Conservation (phyloP, 164 flowering plant genomes). For the Protea cynaroides region DNA sequence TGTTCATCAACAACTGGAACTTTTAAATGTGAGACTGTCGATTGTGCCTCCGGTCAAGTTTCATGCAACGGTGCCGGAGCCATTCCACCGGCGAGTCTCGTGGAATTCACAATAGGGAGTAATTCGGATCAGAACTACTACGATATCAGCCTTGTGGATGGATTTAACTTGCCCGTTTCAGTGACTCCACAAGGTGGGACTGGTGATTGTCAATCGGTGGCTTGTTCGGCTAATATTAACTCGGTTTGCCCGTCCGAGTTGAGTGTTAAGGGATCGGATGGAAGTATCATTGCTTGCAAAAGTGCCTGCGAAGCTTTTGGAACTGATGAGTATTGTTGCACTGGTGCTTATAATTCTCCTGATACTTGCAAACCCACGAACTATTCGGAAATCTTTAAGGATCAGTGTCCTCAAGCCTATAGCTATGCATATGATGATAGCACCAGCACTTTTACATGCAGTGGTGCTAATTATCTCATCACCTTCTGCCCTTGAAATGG, state of each 20-base stretch:
- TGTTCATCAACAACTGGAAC: slow-evolving; percentile 22
- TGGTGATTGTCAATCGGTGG: slow-evolving; percentile 6
- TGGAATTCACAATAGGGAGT: slow-evolving; percentile 29
- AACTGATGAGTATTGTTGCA: slow-evolving; percentile 22
- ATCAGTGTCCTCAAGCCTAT: slow-evolving; percentile 26
- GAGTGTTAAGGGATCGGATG: slow-evolving; percentile 8
- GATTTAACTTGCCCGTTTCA: slow-evolving; percentile 19
- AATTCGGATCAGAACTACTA: slow-evolving; percentile 18
- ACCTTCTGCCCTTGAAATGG: slow-evolving; percentile 21
- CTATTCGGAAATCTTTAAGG: slow-evolving; percentile 24
- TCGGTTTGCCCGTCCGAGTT: slow-evolving; percentile 20
- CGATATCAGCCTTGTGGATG: slow-evolving; percentile 20
- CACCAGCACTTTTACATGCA: slow-evolving; percentile 26
- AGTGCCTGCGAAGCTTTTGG: slow-evolving; percentile 25
- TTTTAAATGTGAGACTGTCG: slow-evolving; percentile 26
- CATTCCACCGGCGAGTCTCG: slow-evolving; percentile 32
- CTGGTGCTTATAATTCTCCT: slow-evolving; percentile 9
- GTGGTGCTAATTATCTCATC: slow-evolving; percentile 19
- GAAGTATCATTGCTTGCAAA: slow-evolving; percentile 20
- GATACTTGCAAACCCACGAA: slow-evolving; percentile 20
- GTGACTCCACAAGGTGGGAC: slow-evolving; percentile 9
- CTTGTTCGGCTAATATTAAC: slow-evolving; percentile 15
- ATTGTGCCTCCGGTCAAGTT: slow-evolving; percentile 29
- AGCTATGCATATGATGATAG: slow-evolving; percentile 30
- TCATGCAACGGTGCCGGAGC: slow-evolving; percentile 34